A percentile compares a stretch with the other conserved stretches of the same genome.
These are phyloP conservation scores for Cercospora citrullina DNA, from an alignment of 2,329 filamentous ascomycete species.

Conservation along the genomic window DNA sequence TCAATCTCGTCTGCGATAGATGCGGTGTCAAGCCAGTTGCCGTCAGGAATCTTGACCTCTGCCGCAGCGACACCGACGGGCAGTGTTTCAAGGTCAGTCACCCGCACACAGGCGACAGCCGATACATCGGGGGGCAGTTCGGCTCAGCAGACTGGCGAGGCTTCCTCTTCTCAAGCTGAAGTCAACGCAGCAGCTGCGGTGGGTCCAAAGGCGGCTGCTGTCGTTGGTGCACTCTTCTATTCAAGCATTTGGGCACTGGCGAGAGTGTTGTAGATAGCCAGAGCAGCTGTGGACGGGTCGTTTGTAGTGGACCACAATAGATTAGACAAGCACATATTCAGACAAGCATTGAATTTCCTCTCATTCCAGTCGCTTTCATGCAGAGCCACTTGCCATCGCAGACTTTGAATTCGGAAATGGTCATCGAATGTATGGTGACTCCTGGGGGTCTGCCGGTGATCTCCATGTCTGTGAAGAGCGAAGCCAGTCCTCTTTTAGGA, in stretches of 20 bases:
- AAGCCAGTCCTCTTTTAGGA: neutral
- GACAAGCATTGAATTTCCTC: neutral
- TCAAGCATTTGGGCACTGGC: neutral
- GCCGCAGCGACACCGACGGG: neutral
- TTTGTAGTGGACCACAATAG: neutral
- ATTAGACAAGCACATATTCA: neutral
- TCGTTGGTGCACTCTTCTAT: neutral
- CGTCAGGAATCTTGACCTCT: neutral
- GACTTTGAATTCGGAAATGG: conserved; percentile 6
- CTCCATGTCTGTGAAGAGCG: conserved; percentile 9
- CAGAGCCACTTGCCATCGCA: conserved; percentile 9
- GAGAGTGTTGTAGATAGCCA: neutral
- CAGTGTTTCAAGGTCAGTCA: neutral
- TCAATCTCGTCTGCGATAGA: neutral
- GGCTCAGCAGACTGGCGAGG: neutral
- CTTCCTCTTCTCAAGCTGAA: neutral
- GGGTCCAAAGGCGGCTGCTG: neutral
- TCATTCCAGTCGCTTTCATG: conserved; percentile 7
- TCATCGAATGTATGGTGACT: conserved; percentile 7
- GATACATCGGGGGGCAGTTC: neutral
- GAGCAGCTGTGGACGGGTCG: neutral
- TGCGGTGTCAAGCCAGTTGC: neutral
- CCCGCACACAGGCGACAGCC: neutral
- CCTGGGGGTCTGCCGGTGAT: neutral
- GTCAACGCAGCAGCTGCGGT: neutral